A percentile compares a stretch with the other conserved stretches of the same genome.
phyloP scores from a whole-genome alignment of 2,329 filamentous ascomycete species.

The Stachybotrys elegans region DNA sequence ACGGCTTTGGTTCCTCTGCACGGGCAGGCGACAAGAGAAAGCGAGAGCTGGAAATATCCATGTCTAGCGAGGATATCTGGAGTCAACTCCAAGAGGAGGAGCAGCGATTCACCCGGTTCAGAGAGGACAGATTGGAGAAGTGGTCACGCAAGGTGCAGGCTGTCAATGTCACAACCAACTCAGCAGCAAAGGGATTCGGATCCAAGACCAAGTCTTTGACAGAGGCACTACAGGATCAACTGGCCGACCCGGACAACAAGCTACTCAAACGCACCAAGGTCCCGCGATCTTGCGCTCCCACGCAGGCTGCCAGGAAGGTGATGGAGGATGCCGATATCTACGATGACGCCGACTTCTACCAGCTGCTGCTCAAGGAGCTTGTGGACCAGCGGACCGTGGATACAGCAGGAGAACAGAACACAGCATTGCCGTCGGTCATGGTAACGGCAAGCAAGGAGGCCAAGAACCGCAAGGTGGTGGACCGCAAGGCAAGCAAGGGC shows the following conservation, averaged over 20 bases:
- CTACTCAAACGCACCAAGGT: slow-evolving; percentile 64
- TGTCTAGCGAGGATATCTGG: slow-evolving; percentile 65
- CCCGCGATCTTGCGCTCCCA: slow-evolving; percentile 71
- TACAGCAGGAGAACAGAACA: slow-evolving; percentile 42
- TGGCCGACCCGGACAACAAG: slow-evolving; percentile 56
- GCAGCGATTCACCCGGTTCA: slow-evolving; percentile 48
- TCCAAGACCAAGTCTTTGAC: slow-evolving; percentile 44
- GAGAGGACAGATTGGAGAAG: slow-evolving; percentile 74
- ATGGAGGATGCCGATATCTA: slow-evolving; percentile 63
- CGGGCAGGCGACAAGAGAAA: slow-evolving; percentile 59
- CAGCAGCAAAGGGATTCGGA: slow-evolving; percentile 18
- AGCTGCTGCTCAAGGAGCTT: slow-evolving; percentile 84
- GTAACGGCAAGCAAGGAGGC: slow-evolving; percentile 69
- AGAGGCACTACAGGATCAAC: slow-evolving; percentile 63
- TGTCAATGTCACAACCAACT: slow-evolving; percentile 35
- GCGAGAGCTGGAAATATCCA: slow-evolving; percentile 45
- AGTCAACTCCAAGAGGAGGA: slow-evolving; percentile 64
- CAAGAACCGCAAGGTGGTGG: slow-evolving; percentile 77
- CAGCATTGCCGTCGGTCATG: slow-evolving; percentile 48
- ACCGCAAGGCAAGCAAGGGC: slow-evolving; percentile 93
- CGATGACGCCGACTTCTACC: slow-evolving; percentile 94
- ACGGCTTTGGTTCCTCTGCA: slow-evolving; percentile 49
- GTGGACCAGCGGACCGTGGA: slow-evolving; percentile 82
- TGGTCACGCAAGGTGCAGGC: slow-evolving; percentile 70
- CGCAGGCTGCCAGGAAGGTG: slow-evolving; percentile 55